These are phyloP conservation scores for Xylariaceae sp. DNA, from an alignment of 2,329 filamentous ascomycete species.

Conservation along the genomic window DNA sequence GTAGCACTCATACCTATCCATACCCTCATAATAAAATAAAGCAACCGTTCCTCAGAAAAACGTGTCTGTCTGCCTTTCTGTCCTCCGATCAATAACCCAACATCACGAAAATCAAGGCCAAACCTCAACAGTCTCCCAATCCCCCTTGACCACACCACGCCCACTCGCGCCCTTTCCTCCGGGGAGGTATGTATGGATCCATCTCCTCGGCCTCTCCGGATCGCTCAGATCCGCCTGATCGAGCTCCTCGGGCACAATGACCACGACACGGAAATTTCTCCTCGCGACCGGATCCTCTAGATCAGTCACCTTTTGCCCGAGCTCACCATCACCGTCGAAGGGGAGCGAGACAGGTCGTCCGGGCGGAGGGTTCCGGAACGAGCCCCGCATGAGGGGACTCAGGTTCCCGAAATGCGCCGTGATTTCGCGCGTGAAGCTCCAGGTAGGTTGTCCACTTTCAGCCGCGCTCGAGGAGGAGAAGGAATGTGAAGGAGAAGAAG, in stretches of 20 bases:
- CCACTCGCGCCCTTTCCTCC: slow-evolving; percentile 30
- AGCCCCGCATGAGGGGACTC: slow-evolving; percentile 71
- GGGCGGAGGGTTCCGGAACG: slow-evolving; percentile 67
- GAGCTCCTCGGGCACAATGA: slow-evolving; percentile 72
- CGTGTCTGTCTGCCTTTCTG: not conserved
- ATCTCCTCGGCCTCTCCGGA: slow-evolving; percentile 56
- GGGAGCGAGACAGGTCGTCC: slow-evolving; percentile 54
- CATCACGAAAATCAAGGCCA: slow-evolving; percentile 49
- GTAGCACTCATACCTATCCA: no score
- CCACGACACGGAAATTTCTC: slow-evolving; percentile 74
- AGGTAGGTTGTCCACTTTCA: no score
- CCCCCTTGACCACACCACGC: slow-evolving; percentile 33
- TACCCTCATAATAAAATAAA: no score
- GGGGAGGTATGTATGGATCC: slow-evolving; percentile 58
- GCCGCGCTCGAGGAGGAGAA: no score
- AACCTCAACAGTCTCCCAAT: slow-evolving; percentile 65
- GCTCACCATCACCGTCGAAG: slow-evolving; percentile 35
- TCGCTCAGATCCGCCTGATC: slow-evolving; percentile 69
- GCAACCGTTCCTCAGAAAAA: no score
- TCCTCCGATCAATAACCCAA: not conserved
- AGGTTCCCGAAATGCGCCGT: slow-evolving; percentile 88
- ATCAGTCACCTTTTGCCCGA: slow-evolving; percentile 63
- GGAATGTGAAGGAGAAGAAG: no score
- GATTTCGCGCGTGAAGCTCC: slow-evolving; percentile 76
- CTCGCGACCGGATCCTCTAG: slow-evolving; percentile 66